A percentile compares a stretch with the other conserved stretches of the same genome.
These are phyloP conservation scores for Umbelopsis vinacea DNA, from an alignment of 192 early-diverging fungal species.

Conservation along the genomic window DNA sequence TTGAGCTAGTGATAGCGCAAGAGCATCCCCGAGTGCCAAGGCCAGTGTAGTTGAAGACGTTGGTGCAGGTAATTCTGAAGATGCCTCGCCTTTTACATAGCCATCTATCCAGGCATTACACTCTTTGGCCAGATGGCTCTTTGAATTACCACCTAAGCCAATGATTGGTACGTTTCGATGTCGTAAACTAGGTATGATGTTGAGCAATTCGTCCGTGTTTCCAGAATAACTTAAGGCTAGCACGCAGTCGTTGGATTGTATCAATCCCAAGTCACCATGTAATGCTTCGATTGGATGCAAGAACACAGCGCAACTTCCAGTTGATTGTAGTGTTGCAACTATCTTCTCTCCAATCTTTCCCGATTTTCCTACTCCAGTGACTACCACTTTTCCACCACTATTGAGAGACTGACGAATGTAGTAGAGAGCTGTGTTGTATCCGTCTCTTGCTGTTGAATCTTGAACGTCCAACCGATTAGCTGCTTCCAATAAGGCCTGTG, in stretches of 20 bases:
- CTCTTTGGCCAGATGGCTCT: slow-evolving; percentile 45
- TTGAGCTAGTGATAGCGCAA: slow-evolving; percentile 43
- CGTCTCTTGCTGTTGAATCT: slow-evolving; percentile 14
- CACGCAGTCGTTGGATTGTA: slow-evolving; percentile 40
- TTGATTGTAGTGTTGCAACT: slow-evolving; percentile 46
- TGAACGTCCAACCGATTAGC: slow-evolving; percentile 38
- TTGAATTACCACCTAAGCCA: slow-evolving; percentile 45
- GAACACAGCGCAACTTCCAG: slow-evolving; percentile 44
- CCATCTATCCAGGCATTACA: slow-evolving; percentile 49
- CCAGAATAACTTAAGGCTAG: slow-evolving; percentile 51
- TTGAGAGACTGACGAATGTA: slow-evolving; percentile 37
- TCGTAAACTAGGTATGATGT: slow-evolving; percentile 42
- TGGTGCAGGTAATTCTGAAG: slow-evolving; percentile 46
- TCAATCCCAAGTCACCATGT: slow-evolving; percentile 49
- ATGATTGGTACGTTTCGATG: slow-evolving; percentile 44
- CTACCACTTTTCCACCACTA: slow-evolving; percentile 47
- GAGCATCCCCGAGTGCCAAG: slow-evolving; percentile 49
- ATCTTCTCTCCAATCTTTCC: slow-evolving; percentile 56
- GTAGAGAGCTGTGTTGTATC: slow-evolving; percentile 43
- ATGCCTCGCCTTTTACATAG: slow-evolving; percentile 41
- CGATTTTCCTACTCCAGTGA: slow-evolving; percentile 53
- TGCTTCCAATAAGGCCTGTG: slow-evolving; percentile 34
- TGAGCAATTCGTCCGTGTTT: slow-evolving; percentile 48
- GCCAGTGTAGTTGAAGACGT: slow-evolving; percentile 51
- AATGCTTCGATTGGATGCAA: slow-evolving; percentile 51